Evolutionary conservation across 108 stramenopile species (phyloP), one percentile per base, ranked within the genome.

Genomic region (Nitzschia sp.): DNA sequence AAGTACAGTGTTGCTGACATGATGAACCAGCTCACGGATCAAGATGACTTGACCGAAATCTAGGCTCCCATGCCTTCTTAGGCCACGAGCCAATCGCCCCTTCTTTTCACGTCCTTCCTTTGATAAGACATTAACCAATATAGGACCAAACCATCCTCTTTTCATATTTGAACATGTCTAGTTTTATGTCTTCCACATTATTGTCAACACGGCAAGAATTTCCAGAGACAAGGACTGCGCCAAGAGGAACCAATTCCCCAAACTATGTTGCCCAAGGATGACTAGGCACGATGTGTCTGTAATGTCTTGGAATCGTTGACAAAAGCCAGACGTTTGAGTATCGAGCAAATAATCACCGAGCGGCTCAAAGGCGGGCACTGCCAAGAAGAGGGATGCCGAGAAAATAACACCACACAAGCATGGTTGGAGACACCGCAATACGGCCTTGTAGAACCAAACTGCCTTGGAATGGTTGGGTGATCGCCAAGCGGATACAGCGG

Each of bases 1-100:
- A 91, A 91, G 67, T 95, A 93, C 71, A 91, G 90, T 81, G 88
- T 95, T 31, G 83, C 84, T 24, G 94, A 95, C 54, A 95, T 95
- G 92, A 95, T 95, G 95, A 88, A 75, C 30, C 95, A 95, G 65
- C 75, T 95, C 38, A 91, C 91, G 3, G 90, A 95, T 68, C 92
- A 93, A 71, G 80, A 76, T 34, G 95, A 95, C 73, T 71, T 91
- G 33, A 94, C 93, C 35, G 88, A 90, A 48, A 80, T 94, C 30
- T 94, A 84, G 83, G 32, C 49, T 25, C 21, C 24, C 54, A 13
- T 13, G 54, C 54, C n/a, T n/a, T n/a, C n/a, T n/a, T n/a, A 23
- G 15, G 18, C 0, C 54, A 23, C 24, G 54, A 23, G 54, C 23
- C 54, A 23, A 32, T 13, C n/a, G 59, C 19, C 59, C 27, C 11